Evolutionary conservation across 495 filamentous ascomycete species (phyloP).

Genomic region (Penicillium canescens): DNA sequence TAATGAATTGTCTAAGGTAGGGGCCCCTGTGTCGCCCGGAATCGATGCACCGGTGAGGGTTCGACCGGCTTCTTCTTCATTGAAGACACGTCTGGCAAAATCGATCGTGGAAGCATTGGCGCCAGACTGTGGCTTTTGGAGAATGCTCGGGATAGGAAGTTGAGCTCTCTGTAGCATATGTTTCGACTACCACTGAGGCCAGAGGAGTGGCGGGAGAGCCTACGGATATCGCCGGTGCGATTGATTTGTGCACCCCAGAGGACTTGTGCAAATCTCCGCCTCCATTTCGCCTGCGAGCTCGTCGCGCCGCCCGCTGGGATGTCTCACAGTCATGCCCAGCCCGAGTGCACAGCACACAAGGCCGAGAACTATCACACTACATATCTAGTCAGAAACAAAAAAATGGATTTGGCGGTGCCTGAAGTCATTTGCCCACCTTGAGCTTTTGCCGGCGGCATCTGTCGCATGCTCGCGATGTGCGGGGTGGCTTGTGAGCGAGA

Average conservation of each 20-base stretch:
- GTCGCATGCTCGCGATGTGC: conserved; percentile 12
- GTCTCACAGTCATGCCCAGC: conserved; percentile 7
- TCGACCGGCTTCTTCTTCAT: conserved; percentile 7
- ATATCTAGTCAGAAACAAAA: background rate
- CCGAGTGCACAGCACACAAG: conserved; percentile 5
- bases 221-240: background rate
- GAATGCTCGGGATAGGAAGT: background rate
- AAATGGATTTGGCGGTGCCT: background rate
- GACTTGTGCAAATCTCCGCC: background rate
- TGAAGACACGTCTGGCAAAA: conserved; percentile 7
- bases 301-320: background rate
- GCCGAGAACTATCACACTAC: conserved; percentile 3
- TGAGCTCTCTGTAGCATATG: background rate
- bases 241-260: background rate
- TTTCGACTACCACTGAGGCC: background rate
- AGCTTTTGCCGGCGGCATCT: conserved; percentile 23
- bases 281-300: background rate
- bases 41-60: conserved; percentile 4
- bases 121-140: conserved; percentile 2
- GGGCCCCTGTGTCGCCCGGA: conserved; percentile 1
- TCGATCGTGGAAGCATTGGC: conserved; percentile 2
- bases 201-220: no score
- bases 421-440: conserved; percentile 7
- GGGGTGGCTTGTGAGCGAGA: background rate
- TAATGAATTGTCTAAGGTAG: background rate